These are phyloP conservation scores for Ophiosphaerella narmari DNA, from an alignment of 2,329 filamentous ascomycete genomes.

Conservation along the genomic window DNA sequence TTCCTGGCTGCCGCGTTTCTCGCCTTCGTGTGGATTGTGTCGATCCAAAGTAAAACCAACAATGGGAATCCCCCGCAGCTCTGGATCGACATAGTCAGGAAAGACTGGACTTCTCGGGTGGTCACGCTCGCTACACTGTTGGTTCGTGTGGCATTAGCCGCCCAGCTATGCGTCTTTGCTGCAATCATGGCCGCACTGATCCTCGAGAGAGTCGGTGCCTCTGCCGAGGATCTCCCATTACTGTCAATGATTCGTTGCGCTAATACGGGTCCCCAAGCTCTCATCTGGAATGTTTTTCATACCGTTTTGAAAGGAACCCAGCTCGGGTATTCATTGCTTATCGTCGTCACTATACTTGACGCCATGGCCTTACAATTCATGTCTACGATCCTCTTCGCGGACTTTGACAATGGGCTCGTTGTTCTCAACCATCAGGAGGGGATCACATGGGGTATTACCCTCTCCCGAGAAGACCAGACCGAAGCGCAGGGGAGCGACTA, in stretches of 20 bases:
- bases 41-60: background rate
- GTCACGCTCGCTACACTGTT: conserved; percentile 1
- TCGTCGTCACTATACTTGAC: conserved; percentile 3
- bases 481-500: background rate
- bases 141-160: conserved; percentile 1
- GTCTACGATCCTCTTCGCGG: conserved; percentile 5
- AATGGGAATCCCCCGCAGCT: background rate
- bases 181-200: conserved; percentile 6
- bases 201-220: conserved; percentile 1
- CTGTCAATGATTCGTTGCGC: conserved; percentile 7
- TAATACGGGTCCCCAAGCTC: conserved; percentile 1
- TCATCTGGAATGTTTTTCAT: background rate
- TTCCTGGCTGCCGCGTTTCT: conserved; percentile 8
- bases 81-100: conserved; percentile 3
- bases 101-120: conserved; percentile 1
- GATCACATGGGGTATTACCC: background rate
- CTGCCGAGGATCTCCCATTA: conserved; percentile 4
- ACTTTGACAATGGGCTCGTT: background rate
- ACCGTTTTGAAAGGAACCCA: conserved; percentile 1
- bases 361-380: conserved; percentile 4
- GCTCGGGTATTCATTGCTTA: background rate
- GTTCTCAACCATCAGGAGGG: background rate
- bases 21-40: conserved; percentile 4
- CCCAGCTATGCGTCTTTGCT: conserved; percentile 5
- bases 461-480: background rate